phyloP scores from a whole-genome alignment of 2,329 filamentous ascomycete genomes.

The Ceratocystiopsis minuta region DNA sequence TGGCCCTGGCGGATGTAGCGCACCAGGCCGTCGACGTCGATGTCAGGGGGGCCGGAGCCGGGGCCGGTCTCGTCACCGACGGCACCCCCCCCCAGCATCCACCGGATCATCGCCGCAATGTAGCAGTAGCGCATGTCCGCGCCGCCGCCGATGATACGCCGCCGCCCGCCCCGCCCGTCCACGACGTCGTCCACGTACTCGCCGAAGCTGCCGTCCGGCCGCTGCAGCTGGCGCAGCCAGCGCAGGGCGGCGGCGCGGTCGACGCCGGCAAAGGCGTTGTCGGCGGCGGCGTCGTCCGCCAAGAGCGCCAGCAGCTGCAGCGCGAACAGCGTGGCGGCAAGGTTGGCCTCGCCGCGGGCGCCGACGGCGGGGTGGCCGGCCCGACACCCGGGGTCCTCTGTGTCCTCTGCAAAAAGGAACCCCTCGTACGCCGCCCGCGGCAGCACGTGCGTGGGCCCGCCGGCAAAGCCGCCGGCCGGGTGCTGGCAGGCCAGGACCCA shows the following conservation, averaged over 20 bases:
- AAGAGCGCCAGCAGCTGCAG: slow-evolving; percentile 49
- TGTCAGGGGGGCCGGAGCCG: slow-evolving; percentile 44
- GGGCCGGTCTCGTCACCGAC: slow-evolving; percentile 24
- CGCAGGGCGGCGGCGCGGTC: slow-evolving; percentile 45
- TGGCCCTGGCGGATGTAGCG: slow-evolving; percentile 44
- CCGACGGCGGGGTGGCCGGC: slow-evolving; percentile 27
- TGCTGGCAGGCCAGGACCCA: slow-evolving; percentile 86
- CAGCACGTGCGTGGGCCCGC: slow-evolving; percentile 53
- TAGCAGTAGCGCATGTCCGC: slow-evolving; percentile 80
- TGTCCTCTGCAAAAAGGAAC: slow-evolving; percentile 16
- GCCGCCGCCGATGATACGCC: slow-evolving; percentile 50
- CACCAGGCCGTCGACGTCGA: slow-evolving; percentile 54
- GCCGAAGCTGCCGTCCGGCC: slow-evolving; percentile 76
- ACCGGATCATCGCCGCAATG: slow-evolving; percentile 63
- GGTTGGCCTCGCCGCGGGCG: slow-evolving; percentile 39
- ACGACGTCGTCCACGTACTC: slow-evolving; percentile 46
- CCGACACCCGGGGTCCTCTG: too few species aligned
- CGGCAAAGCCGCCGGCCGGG: slow-evolving; percentile 71
- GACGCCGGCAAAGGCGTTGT: slow-evolving; percentile 39
- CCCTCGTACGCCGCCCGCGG: slow-evolving; percentile 15
- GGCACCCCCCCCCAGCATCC: slow-evolving; percentile 51
- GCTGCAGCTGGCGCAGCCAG: slow-evolving; percentile 64
- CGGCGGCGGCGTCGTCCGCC: slow-evolving; percentile 12
- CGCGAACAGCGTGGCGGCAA: slow-evolving; percentile 82
- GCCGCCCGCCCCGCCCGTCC: slow-evolving; percentile 1